A percentile compares a stretch with the other conserved stretches of the same genome.
Evolutionary conservation across 305 asterid genomes (phyloP).

Genomic region (Striga hermonthica): DNA sequence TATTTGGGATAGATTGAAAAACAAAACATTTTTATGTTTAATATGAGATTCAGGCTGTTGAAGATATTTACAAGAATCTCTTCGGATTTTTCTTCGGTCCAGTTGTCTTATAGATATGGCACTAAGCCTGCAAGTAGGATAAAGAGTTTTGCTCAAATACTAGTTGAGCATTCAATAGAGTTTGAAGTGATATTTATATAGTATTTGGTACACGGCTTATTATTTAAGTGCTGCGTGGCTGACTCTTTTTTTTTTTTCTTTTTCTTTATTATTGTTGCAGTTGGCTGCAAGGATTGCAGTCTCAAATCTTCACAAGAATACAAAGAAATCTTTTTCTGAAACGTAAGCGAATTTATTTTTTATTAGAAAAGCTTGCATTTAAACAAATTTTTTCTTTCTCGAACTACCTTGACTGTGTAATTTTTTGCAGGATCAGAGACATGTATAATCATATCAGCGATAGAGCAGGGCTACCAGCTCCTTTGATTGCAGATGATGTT

Average conservation of each 20-base stretch:
- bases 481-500: conserved; percentile 86
- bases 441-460: conserved; percentile 79
- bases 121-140: too few species aligned
- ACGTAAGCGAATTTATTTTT: conserved; percentile 53
- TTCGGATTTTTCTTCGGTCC: background rate
- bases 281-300: conserved; percentile 99
- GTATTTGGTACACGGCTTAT: too few species aligned
- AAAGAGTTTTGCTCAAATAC: too few species aligned
- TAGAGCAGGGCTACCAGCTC: conserved; percentile 75
- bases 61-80: background rate
- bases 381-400: background rate
- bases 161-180: too few species aligned
- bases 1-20: background rate
- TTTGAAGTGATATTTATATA: too few species aligned
- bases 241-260: too few species aligned
- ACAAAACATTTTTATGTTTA: background rate
- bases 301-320: conserved; percentile 91
- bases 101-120: background rate
- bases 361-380: background rate
- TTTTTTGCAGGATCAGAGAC: conserved; percentile 59
- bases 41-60: background rate
- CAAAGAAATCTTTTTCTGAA: conserved; percentile 91
- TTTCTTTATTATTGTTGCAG: conserved; percentile 39
- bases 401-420: background rate
- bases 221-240: too few species aligned